Base-by-base conservation (phyloP, 441 rosid genomes). In the Jatropha multifida region DNA sequence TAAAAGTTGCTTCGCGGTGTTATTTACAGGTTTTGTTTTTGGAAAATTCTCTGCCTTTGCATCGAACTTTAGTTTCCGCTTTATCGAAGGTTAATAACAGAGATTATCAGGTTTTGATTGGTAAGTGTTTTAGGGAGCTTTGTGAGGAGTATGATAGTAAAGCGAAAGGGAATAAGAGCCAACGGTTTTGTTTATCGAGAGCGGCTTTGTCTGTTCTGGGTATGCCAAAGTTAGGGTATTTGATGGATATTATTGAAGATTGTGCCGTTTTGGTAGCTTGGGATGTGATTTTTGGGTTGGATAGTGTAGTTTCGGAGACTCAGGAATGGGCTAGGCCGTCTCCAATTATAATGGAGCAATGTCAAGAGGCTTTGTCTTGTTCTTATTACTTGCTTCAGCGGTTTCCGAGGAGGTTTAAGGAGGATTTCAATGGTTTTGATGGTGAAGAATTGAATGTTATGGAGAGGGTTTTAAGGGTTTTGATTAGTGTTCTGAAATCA, bases 291-390 rank as follows among this genome's bases (percentile, higher is more conserved):
- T 81, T 80, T 26, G 99, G 97, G 73, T 75, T 96, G 84, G 83
- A 87, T 46, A 78, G 85, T 72, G 91, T 93, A 10, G 80, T 96
- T 72, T 84, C 69, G 56, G 96, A 91, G 83, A 81, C 82, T 48
- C 79, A 85, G 71, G 88, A 80, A 80, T 82, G 79, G 82, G 93
- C 90, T 76, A 87, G 98, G 82, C 95, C 96, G 55, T 92, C 99
- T 71, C 98, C 99, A 27, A 79, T 85, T 81, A 96, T 89, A 40
- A 83, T 96, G 96, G 98, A 96, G 92, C 98, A 96, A 77, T 92
- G 96, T 75, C 97, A 96, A 80, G 99, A 93, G 80, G 91, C 93
- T 72, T 74, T 93, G 85, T 96, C 99, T 77, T 93, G 99, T 72
- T 84, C 88, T 77, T 93, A 96, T 82, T 93, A 96, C 87, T 85